A percentile compares a stretch with the other conserved stretches of the same genome.
phyloP scores from a whole-genome alignment of 2,329 filamentous ascomycete species.

The Beauveria asiatica region DNA sequence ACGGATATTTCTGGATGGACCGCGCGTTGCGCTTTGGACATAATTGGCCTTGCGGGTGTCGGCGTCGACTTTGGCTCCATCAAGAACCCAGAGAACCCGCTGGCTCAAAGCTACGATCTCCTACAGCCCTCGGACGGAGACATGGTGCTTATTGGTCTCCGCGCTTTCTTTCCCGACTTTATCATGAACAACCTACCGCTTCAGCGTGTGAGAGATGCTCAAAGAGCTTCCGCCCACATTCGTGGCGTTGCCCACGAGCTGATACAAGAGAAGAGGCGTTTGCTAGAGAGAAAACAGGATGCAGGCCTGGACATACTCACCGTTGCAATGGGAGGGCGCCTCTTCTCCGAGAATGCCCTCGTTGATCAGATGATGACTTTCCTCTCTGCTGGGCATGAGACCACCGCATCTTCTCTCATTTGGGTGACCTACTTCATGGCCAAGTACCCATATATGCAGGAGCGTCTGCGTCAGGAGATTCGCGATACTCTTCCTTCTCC shows the following conservation, averaged over 20 bases:
- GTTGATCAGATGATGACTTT: constrained; percentile 35
- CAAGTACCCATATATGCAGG: constrained; percentile 27
- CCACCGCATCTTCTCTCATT: constrained; percentile 31
- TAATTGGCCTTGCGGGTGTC: constrained; percentile 26
- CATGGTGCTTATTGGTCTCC: constrained; percentile 10
- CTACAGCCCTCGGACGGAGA: constrained; percentile 10
- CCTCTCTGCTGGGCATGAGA: constrained; percentile 35
- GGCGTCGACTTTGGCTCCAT: constrained; percentile 27
- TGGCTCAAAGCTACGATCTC: constrained; percentile 27
- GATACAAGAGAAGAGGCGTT: constrained; percentile 22
- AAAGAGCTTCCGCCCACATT: constrained; percentile 20
- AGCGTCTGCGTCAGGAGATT: constrained; percentile 31
- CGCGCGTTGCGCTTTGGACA: constrained; percentile 25
- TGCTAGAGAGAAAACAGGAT: constrained; percentile 18
- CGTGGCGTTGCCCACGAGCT: constrained; percentile 22
- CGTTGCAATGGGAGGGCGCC: constrained; percentile 22
- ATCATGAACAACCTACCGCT: constrained; percentile 12
- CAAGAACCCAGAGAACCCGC: constrained; percentile 23
- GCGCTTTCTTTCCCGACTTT: constrained; percentile 11
- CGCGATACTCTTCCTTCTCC: constrained; percentile 26
- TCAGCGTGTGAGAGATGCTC: constrained; percentile 14
- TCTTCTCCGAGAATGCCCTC: constrained; percentile 30
- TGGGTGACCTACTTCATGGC: constrained; percentile 33
- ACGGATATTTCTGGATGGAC: constrained; percentile 16
- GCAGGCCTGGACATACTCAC: constrained; percentile 29